These are phyloP conservation scores for Botrytis galanthina DNA, from an alignment of 2,329 filamentous ascomycete genomes.

Conservation along the genomic window DNA sequence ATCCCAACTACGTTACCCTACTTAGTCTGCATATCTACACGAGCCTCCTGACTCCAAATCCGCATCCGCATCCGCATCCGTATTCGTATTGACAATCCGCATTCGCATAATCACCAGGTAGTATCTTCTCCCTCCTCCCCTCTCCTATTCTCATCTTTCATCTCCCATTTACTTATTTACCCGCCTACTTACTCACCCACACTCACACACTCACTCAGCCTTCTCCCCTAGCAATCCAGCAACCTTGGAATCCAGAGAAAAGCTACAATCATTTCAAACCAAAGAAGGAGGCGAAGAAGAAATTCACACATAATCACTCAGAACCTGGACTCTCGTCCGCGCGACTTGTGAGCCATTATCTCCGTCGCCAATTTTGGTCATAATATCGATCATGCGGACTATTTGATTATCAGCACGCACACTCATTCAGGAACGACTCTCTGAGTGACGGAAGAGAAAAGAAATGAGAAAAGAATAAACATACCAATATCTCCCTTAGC, in stretches of 20 bases:
- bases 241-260: neutral
- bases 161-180: neutral
- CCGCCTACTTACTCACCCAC: no score
- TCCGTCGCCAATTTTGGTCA: constrained; percentile 56
- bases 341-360: constrained; percentile 58
- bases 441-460: neutral
- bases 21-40: neutral
- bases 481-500: constrained; percentile 60
- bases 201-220: no score
- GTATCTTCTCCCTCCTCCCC: no score
- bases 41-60: neutral
- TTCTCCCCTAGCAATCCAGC: neutral
- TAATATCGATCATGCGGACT: constrained; percentile 64
- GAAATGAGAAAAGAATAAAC: constrained; percentile 33
- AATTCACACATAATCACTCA: constrained; percentile 48
- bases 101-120: neutral
- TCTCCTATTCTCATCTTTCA: neutral
- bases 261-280: neutral
- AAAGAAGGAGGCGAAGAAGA: neutral
- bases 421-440: neutral
- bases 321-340: constrained; percentile 55
- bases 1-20: neutral
- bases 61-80: neutral
- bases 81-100: neutral
- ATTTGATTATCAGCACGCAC: constrained; percentile 4